phyloP scores from a whole-genome alignment of 73 alveolate species.

The Uronychia setigera region DNA sequence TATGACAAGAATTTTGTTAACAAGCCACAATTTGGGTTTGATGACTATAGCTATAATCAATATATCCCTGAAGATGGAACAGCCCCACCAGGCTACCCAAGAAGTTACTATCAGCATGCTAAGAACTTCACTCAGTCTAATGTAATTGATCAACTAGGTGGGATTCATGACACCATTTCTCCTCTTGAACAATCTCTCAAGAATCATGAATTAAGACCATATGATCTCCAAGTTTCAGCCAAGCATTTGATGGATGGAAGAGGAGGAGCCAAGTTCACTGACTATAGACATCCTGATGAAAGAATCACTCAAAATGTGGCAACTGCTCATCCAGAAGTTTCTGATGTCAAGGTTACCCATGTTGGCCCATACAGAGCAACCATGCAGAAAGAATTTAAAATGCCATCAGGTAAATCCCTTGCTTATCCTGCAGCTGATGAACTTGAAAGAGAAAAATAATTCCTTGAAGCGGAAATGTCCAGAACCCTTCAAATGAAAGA shows the following conservation, averaged over 20 bases:
- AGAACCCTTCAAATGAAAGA: background rate
- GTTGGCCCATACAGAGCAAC: conserved; percentile 3
- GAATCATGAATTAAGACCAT: conserved; percentile 50
- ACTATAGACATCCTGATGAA: background rate
- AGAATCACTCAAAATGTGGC: background rate
- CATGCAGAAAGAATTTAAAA: background rate
- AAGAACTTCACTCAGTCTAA: background rate
- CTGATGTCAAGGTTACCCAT: background rate
- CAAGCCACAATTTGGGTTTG: background rate
- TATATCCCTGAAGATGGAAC: background rate
- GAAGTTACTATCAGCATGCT: background rate
- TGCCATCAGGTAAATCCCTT: background rate
- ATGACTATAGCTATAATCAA: background rate
- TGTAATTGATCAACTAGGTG: conserved; percentile 37
- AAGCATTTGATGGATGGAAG: background rate
- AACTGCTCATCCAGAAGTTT: background rate
- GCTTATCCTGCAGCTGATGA: background rate
- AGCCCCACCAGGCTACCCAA: conserved; percentile 1
- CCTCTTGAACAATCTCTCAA: conserved; percentile 39
- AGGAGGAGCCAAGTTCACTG: background rate
- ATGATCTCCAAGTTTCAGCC: conserved; percentile 4
- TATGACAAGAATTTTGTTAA: background rate
- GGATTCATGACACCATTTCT: conserved; percentile 32
- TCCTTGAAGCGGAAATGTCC: background rate
- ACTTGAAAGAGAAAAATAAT: background rate